These are phyloP conservation scores for Rhizopus arrhizus DNA, from an alignment of 371 early-diverging fungal species.

Conservation along the genomic window DNA sequence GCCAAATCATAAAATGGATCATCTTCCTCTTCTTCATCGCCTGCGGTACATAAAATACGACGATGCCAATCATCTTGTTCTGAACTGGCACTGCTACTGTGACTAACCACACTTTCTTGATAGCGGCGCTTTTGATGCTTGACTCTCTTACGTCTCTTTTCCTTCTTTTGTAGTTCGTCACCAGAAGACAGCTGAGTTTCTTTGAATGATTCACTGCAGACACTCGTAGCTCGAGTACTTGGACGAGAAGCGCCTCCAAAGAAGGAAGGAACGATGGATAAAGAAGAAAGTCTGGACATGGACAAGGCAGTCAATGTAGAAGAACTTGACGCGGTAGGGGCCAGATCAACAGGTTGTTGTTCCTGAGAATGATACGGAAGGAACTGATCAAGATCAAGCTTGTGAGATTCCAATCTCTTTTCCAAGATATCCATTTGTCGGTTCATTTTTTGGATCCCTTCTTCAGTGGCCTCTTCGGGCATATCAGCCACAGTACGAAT, in stretches of 20 bases:
- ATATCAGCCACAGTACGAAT: slow-evolving; percentile 33
- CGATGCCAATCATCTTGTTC: slow-evolving; percentile 16
- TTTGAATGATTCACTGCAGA: slow-evolving; percentile 10
- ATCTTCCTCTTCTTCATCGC: slow-evolving; percentile 17
- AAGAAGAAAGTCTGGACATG: slow-evolving; percentile 37
- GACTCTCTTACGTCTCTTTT: slow-evolving; percentile 11
- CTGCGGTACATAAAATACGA: neutral
- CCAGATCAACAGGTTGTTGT: neutral
- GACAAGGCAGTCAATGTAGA: slow-evolving; percentile 24
- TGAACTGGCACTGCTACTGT: neutral
- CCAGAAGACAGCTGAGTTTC: neutral
- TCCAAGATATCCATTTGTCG: slow-evolving; percentile 41
- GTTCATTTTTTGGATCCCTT: slow-evolving; percentile 22
- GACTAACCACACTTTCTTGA: neutral
- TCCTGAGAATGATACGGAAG: neutral
- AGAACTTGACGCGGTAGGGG: slow-evolving; percentile 2
- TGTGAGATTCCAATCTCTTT: slow-evolving; percentile 32
- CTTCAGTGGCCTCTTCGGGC: slow-evolving; percentile 12
- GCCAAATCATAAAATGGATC: slow-evolving; percentile 30
- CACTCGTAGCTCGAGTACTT: slow-evolving; percentile 27
- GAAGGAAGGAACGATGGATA: slow-evolving; percentile 38
- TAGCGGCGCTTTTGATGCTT: slow-evolving; percentile 10
- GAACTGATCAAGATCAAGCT: slow-evolving; percentile 13
- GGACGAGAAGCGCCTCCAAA: slow-evolving; percentile 27
- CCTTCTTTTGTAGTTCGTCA: neutral